These are phyloP conservation scores for Colletotrichum caudatum DNA, from an alignment of 2,329 filamentous ascomycete genomes.

Conservation along the genomic window DNA sequence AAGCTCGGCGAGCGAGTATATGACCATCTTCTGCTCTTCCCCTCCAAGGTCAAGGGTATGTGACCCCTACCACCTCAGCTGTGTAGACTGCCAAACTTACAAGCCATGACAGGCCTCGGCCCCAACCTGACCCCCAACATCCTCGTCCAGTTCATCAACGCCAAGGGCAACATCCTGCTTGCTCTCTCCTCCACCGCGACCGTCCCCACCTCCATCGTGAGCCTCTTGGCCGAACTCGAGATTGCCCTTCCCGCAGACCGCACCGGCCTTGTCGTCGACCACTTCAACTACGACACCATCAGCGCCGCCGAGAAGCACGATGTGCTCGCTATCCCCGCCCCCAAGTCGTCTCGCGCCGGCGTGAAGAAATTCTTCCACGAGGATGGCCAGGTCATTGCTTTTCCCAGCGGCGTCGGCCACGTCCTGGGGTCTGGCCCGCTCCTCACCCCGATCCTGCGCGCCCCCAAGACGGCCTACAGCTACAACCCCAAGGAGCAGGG, in stretches of 20 bases:
- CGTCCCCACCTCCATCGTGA: constrained; percentile 79
- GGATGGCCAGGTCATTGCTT: constrained; percentile 74
- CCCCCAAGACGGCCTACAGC: constrained; percentile 87
- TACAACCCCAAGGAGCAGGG: constrained; percentile 93
- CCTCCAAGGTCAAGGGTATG: constrained; percentile 88
- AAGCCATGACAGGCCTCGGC: constrained; percentile 75
- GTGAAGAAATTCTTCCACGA: constrained; percentile 83
- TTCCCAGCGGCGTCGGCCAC: constrained; percentile 85
- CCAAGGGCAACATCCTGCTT: constrained; percentile 90
- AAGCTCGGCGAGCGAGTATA: constrained; percentile 87
- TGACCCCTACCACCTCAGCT: neutral
- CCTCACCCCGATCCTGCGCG: constrained; percentile 83
- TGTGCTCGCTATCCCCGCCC: constrained; percentile 82
- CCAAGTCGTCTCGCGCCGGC: constrained; percentile 73
- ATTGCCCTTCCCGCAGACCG: constrained; percentile 89
- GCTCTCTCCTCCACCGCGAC: constrained; percentile 80
- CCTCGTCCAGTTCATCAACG: constrained; percentile 91
- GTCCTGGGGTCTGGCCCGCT: constrained; percentile 82
- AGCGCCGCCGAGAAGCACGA: constrained; percentile 88
- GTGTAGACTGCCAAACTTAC: constrained; percentile 5
- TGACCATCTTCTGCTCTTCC: constrained; percentile 91
- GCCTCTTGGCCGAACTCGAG: constrained; percentile 88
- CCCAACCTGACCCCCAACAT: constrained; percentile 87
- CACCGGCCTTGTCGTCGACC: constrained; percentile 87
- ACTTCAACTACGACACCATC: constrained; percentile 89